Evolutionary conservation across 495 filamentous ascomycete genomes (phyloP).

Genomic region (Halenospora varia): DNA sequence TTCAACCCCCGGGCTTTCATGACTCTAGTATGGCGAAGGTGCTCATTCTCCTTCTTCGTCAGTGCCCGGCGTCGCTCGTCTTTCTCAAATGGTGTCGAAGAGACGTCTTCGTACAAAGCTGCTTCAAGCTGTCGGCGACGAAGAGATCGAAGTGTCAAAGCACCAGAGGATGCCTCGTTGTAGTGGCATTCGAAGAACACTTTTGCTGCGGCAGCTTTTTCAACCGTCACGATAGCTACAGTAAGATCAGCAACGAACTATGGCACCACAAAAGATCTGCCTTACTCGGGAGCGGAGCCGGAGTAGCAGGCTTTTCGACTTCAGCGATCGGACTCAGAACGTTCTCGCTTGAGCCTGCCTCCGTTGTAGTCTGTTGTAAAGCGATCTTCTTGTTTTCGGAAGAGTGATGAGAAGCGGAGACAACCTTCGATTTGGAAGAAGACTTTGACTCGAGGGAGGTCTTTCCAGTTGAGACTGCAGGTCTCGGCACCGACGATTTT

Average conservation of each 20-base stretch:
- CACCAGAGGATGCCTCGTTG: slow-evolving; percentile 53
- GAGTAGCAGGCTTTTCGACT: slow-evolving; percentile 8
- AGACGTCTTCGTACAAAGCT: slow-evolving; percentile 47
- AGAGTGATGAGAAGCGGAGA: slow-evolving; percentile 11
- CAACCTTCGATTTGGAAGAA: slow-evolving; percentile 14
- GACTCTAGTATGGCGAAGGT: slow-evolving; percentile 69
- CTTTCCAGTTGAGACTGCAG: slow-evolving; percentile 21
- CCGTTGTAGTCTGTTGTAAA: slow-evolving; percentile 3
- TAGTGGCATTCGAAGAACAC: slow-evolving; percentile 84
- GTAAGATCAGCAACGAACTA: slow-evolving; percentile 6
- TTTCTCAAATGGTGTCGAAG: slow-evolving; percentile 52
- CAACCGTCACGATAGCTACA: slow-evolving; percentile 64
- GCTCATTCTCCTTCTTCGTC: slow-evolving; percentile 60
- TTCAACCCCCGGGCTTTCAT: slow-evolving; percentile 49
- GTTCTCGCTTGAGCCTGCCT: slow-evolving; percentile 16
- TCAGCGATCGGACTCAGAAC: slow-evolving; percentile 22
- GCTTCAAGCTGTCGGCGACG: slow-evolving; percentile 66
- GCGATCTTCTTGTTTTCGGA: slow-evolving; percentile 20
- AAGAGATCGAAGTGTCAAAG: slow-evolving; percentile 55
- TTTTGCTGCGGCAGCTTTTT: slow-evolving; percentile 75
- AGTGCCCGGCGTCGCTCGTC: slow-evolving; percentile 52
- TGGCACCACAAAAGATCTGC: slow-evolving; percentile 1
- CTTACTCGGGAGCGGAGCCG: slow-evolving; percentile 26
- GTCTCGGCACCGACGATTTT: slow-evolving; percentile 12
- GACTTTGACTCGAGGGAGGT: slow-evolving; percentile 25